Evolutionary conservation across 129 eudicot genomes (phyloP), one percentile per base, ranked within the genome.

Genomic region (Tagetes patula): DNA sequence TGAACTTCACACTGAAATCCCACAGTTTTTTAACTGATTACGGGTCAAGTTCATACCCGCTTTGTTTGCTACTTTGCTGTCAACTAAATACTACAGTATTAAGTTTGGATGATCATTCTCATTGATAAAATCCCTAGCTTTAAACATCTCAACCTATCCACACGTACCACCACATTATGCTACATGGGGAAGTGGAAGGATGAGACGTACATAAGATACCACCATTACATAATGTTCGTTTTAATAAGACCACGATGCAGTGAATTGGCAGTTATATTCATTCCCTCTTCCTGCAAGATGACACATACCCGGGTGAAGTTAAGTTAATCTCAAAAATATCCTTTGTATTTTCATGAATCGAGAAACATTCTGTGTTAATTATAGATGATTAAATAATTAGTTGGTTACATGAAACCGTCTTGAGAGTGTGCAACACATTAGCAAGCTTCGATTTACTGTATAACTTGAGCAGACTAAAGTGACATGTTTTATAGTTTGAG

Each of bases 401-500:
- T 60, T 40, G 2, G 34, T 41, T 14, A 73, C 91, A 85, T 88
- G 82, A 40, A 81, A 70, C 33, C 79, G 83, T 70, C 87, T 90
- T 39, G 97, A 46, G 9, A 95, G 88, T 90, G 61, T 95, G 97
- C 82, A 95, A 77, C 71, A 80, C 77, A 74, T 86, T 85, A 37
- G 97, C 89, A 60, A 95, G 87, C 75, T 95, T 90, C 80, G 99
- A 95, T 83, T 90, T 97, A 59, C 96, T 96, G 80, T 95, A 95
- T n/a, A n/a, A n/a, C n/a, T n/a, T n/a, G n/a, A 43, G 97, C 94
- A 12, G 33, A 49, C 3, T 85, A 0, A 8, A 75, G 71, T 59
- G 41, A 33, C 41, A 20, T 42, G 11, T 0, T 4, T 20, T 59
- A 50, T 32, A 58, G 9, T 31, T 31, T 31, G 0, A 14, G 1